phyloP scores from a whole-genome alignment of 2,329 filamentous ascomycete genomes.

The Arthrobotrys sphaeroides region DNA sequence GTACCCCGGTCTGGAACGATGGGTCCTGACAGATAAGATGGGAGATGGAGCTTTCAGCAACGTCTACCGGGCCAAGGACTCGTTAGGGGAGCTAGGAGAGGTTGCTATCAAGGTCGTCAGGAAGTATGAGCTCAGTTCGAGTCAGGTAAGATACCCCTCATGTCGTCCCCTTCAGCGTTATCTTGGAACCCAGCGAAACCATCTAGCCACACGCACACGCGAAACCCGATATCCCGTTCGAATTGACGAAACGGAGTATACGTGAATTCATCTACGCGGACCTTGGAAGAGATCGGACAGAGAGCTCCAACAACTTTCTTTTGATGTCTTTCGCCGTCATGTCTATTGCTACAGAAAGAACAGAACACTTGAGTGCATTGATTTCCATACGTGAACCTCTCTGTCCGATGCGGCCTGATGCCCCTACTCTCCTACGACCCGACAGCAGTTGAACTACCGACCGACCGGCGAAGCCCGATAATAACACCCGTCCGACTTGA shows the following conservation, averaged over 20 bases:
- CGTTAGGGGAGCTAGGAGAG: conserved; percentile 75
- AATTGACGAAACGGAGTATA: conserved; percentile 35
- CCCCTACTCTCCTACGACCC: conserved; percentile 38
- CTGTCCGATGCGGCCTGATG: conserved; percentile 52
- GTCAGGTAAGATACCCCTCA: conserved; percentile 80
- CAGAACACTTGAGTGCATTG: background rate
- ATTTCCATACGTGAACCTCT: conserved; percentile 24
- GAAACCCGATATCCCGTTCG: conserved; percentile 13
- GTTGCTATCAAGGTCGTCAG: conserved; percentile 98
- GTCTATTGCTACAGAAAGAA: conserved; percentile 9
- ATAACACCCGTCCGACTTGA: background rate
- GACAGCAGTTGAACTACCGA: background rate
- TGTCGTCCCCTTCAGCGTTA: background rate
- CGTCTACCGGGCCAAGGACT: conserved; percentile 88
- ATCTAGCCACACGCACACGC: conserved; percentile 9
- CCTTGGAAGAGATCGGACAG: conserved; percentile 41
- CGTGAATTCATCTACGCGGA: too few species aligned
- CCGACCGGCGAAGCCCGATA: background rate
- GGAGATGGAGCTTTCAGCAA: conserved; percentile 99
- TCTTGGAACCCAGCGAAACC: background rate
- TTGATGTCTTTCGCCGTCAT: conserved; percentile 29
- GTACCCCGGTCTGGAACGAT: conserved; percentile 86
- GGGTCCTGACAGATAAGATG: conserved; percentile 93
- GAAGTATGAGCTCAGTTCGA: conserved; percentile 98
- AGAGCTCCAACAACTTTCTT: conserved; percentile 54